These are phyloP conservation scores for Trametes villosa DNA, from an alignment of 768 basidiomycete genomes.

Conservation along the genomic window DNA sequence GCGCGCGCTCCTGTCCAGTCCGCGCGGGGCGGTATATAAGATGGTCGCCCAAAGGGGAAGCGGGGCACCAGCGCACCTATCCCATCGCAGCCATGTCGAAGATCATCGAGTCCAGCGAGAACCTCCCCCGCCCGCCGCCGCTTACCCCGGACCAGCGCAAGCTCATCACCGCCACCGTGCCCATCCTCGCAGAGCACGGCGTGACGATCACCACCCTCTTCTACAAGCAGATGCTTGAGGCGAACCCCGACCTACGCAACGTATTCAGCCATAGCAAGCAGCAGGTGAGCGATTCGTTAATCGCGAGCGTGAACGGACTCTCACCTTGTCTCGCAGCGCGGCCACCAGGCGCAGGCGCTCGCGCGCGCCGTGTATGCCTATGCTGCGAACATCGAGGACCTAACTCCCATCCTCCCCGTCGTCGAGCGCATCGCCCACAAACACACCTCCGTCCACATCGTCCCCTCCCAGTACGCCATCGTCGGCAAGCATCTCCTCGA, in stretches of 20 bases:
- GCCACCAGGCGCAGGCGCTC: constrained; percentile 28
- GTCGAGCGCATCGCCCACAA: constrained; percentile 32
- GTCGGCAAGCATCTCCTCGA: constrained; percentile 28
- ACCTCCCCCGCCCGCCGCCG: constrained; percentile 24
- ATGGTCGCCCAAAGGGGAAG: too few species aligned
- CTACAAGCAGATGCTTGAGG: constrained; percentile 30
- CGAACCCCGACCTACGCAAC: constrained; percentile 26
- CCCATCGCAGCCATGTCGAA: constrained; percentile 1
- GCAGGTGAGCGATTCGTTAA: constrained; percentile 18
- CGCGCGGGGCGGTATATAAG: too few species aligned
- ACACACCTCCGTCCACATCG: constrained; percentile 32
- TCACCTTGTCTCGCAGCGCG: constrained; percentile 11
- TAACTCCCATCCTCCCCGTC: constrained; percentile 28
- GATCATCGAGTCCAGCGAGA: constrained; percentile 18
- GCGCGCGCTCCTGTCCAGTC: too few species aligned
- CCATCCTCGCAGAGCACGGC: constrained; percentile 29
- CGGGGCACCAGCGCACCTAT: not conserved
- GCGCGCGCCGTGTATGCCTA: constrained; percentile 25
- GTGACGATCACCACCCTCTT: constrained; percentile 26
- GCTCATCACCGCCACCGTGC: constrained; percentile 27
- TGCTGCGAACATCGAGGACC: constrained; percentile 30
- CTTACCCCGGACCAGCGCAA: constrained; percentile 30
- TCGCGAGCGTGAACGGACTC: not conserved
- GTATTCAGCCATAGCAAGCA: constrained; percentile 32
- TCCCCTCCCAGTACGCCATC: constrained; percentile 29